Evolutionary conservation across 2,329 filamentous ascomycete species (phyloP), one percentile per base, ranked within the genome.

Genomic region (Penicillium sclerotiorum): DNA sequence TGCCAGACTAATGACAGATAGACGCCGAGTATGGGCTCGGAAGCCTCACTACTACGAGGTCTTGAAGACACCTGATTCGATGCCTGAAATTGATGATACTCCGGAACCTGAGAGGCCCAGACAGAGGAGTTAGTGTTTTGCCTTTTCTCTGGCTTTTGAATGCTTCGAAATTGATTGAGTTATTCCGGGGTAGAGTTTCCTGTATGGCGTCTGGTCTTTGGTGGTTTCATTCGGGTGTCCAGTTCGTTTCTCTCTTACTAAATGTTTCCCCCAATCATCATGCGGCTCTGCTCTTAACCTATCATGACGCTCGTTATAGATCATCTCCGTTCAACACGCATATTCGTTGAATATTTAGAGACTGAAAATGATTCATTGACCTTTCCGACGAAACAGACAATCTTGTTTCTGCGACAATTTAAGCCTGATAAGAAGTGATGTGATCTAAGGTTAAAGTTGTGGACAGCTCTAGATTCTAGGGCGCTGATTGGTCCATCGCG

Each of bases 401-500:
- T n/a, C n/a, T n/a, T n/a, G n/a, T n/a, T n/a, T n/a, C n/a, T n/a
- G n/a, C n/a, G n/a, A n/a, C n/a, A 3, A 28, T 28, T 28, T 28
- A 28, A n/a, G n/a, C n/a, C n/a, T n/a, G 25, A 28, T 28, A 28
- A 28, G 30, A 33, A 33, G 12, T 3, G 9, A 18, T 27, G 17
- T 27, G 9, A 27, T 25, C 23, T 22, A 15, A n/a, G 7, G 12
- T 22, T 39, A 11, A 12, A 13, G 17, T 9, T 27, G 12, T 35
- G 20, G 15, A 22, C 21, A 13, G 20, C 25, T 20, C 4, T 23
- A 11, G 18, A n/a, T 20, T 36, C 27, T 20, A 8, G 44, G 11
- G 27, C 33, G 44, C 17, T 57, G 47, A 59, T 59, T 59, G 53
- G 56, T 33, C 32, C 47, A 59, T 59, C 56, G 49, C 21, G 15